These are phyloP conservation scores for Closterium sp. DNA, from an alignment of 139 green algal species.

Conservation along the genomic window DNA sequence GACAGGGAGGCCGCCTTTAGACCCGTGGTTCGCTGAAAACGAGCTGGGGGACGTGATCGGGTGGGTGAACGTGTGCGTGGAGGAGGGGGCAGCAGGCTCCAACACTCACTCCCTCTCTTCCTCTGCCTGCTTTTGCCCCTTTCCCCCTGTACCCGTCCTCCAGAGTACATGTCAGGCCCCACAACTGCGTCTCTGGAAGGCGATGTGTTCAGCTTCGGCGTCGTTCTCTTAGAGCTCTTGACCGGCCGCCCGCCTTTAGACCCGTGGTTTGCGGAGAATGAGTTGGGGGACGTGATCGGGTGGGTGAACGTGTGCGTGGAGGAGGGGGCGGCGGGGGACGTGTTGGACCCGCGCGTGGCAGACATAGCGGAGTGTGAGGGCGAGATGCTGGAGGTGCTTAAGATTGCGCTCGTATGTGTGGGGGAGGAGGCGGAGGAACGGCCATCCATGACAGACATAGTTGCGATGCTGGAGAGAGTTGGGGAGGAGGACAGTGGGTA, in stretches of 20 bases:
- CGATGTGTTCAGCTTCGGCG: conserved; percentile 3
- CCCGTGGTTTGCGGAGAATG: not conserved
- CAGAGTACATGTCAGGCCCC: not conserved
- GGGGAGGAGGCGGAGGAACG: conserved; percentile 7
- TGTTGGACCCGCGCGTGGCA: not conserved
- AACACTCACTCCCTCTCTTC: not conserved
- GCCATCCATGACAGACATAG: not conserved
- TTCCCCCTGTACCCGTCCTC: no score
- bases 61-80: not conserved
- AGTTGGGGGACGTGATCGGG: not conserved
- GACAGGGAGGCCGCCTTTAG: not conserved
- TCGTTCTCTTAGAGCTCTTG: not conserved
- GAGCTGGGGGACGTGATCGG: not conserved
- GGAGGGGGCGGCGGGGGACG: not conserved
- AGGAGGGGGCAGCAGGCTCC: not conserved
- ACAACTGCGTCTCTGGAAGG: not conserved
- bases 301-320: not conserved
- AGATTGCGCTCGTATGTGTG: not conserved
- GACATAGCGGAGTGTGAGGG: not conserved
- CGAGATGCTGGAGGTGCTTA: not conserved
- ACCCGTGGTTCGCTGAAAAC: not conserved
- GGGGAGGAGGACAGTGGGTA: no score
- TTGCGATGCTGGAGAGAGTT: no score
- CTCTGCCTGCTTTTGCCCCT: no score
- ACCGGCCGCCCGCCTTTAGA: not conserved